These are phyloP conservation scores for Mucor mucedo DNA, from an alignment of 371 early-diverging fungal species.

Conservation along the genomic window DNA sequence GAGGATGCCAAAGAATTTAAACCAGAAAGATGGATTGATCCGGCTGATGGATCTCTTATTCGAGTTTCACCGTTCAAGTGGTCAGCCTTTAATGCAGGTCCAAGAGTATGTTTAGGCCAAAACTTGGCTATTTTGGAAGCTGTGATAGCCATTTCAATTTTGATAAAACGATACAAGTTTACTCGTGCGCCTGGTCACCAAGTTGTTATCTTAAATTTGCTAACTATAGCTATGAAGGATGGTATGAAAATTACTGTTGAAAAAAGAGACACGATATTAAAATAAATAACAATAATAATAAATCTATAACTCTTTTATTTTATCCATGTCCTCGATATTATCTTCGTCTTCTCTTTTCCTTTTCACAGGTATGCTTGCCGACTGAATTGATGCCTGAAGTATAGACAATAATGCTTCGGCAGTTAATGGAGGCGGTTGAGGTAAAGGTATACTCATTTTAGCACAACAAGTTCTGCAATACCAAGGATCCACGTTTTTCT, in stretches of 20 bases:
- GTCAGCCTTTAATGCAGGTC: conserved; percentile 66
- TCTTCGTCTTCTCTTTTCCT: background rate
- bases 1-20: conserved; percentile 56
- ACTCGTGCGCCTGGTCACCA: conserved; percentile 44
- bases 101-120: conserved; percentile 68
- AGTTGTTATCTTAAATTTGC: conserved; percentile 36
- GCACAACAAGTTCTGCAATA: conserved; percentile 45
- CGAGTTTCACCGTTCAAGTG: conserved; percentile 33
- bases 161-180: conserved; percentile 47
- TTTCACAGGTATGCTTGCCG: background rate
- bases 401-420: background rate
- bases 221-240: conserved; percentile 58
- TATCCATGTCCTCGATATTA: background rate
- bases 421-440: background rate
- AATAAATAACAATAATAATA: background rate
- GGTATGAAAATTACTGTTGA: conserved; percentile 48
- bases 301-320: background rate
- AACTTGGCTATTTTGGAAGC: conserved; percentile 52
- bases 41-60: conserved; percentile 25
- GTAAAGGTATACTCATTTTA: conserved; percentile 36
- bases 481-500: conserved; percentile 52
- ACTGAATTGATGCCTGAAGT: background rate
- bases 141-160: conserved; percentile 37
- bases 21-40: conserved; percentile 62
- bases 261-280: conserved; percentile 7